Base-by-base conservation (phyloP, 495 filamentous ascomycete species). In the Penicillium lividum region DNA sequence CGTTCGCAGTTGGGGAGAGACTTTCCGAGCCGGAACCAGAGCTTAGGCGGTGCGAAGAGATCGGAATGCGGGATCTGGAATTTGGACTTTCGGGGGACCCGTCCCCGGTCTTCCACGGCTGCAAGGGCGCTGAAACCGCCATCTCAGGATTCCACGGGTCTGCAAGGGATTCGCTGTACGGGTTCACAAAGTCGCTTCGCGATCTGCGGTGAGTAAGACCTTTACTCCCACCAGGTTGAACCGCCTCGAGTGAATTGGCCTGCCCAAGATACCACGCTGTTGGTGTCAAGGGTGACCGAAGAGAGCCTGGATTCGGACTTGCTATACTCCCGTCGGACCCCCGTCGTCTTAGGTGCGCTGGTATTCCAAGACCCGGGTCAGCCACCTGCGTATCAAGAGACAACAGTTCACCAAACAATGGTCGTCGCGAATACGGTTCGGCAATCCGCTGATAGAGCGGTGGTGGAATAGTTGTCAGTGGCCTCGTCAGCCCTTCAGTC, bases 51-150 rank as follows among this genome's bases (percentile, higher is more conserved):
- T 76, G 75, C 51, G 77, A 78, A 54, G 77, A 81, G 16, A 85
- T 62, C 25, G 84, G 83, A 74, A 86, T 86, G 64, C 82, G 79
- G 42, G 84, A 86, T 58, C 76, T 79, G 62, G 81, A 77, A 70
- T 77, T 75, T 49, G 78, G 71, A 54, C 73, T 78, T 28, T 67
- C 70, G 18, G 68, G 66, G 43, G 66, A 68, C 34, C 62, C 60
- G 58, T 68, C 63, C 34, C 62, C 66, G 40, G 70, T 38, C 34
- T 67, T 66, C 10, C 63, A 42, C 57, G 60, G 69, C 67, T 51
- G 65, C 56, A 75, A 73, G 67, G 76, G 69, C 51, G 61, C 64
- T 29, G 67, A 59, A 57, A 74, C 71, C 46, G 74, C 75, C 77
- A 78, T 77, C 36, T 77, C 64, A 46, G 64, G 60, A 56, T 58